These are phyloP conservation scores for Fusarium sp. DNA, from an alignment of 2,329 filamentous ascomycete species.

Conservation along the genomic window DNA sequence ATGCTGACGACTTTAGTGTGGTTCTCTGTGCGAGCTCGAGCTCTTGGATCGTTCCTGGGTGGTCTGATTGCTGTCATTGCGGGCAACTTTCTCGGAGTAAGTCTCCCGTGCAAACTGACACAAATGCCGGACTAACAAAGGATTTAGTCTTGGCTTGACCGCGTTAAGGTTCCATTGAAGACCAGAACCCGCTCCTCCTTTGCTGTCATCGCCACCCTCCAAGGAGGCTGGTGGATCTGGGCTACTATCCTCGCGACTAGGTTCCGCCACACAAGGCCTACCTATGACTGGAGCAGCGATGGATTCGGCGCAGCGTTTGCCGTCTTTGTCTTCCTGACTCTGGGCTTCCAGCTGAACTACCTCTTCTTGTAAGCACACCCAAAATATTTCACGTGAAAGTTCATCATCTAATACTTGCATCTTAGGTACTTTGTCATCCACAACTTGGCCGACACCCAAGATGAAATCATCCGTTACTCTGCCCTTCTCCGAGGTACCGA, in stretches of 20 bases:
- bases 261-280: slow-evolving; percentile 67
- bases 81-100: slow-evolving; percentile 74
- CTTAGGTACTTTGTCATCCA: slow-evolving; percentile 76
- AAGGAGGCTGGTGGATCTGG: slow-evolving; percentile 81
- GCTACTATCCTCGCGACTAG: slow-evolving; percentile 73
- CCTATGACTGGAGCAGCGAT: slow-evolving; percentile 72
- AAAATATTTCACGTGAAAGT: accelerated
- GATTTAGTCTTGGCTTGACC: slow-evolving; percentile 67
- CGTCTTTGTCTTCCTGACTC: slow-evolving; percentile 74
- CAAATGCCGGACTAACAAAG: not conserved
- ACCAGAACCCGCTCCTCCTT: slow-evolving; percentile 67
- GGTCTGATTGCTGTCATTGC: slow-evolving; percentile 74
- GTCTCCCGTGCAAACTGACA: slow-evolving; percentile 28
- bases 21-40: slow-evolving; percentile 77
- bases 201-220: slow-evolving; percentile 63
- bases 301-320: slow-evolving; percentile 76
- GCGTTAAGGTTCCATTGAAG: slow-evolving; percentile 65
- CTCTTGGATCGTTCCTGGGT: slow-evolving; percentile 77
- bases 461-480: slow-evolving; percentile 75
- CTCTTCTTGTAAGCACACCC: slow-evolving; percentile 68
- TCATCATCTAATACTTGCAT: not conserved
- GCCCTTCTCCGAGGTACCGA: slow-evolving; percentile 77
- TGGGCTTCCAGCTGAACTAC: slow-evolving; percentile 80
- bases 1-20: slow-evolving; percentile 58
- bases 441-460: slow-evolving; percentile 70